Base-by-base conservation (phyloP, 495 filamentous ascomycete genomes). In the Aeminium ludgeri region DNA sequence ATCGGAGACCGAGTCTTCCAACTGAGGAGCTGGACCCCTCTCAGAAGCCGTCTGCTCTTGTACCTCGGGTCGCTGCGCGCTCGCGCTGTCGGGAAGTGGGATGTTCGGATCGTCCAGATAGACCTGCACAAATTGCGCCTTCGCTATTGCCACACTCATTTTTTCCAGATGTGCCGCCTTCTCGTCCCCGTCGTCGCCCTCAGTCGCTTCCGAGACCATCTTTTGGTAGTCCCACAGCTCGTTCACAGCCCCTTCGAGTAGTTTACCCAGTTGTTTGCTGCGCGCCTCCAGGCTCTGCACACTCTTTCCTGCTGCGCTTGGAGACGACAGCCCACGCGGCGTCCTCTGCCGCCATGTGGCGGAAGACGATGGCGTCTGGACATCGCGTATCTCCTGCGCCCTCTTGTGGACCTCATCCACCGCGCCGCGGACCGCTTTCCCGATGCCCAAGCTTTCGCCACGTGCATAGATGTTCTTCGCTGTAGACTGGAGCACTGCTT, bases 361-460 rank as follows among this genome's bases (percentile, higher is more conserved):
- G 19, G 48, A 31, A 33, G 28, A 10, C 25, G 40, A 33, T 4
- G 47, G 48, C 8, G 48, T 50, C 18, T 36, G 48, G 10, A 39
- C 20, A 1, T 46, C 38, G 41, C 72, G 65, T 38, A 78, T 65
- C n/a, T 68, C 67, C 50, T 80, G 72, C 46, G 84, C 74, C 45
- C 78, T 80, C 50, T 69, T 78, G 46, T 68, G 71, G 2, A 87
- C 81, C 62, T 95, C 86, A 11, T 70, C 82, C 41, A 93, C 73
- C 3, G 89, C 87, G 44, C 87, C 86, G 15, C 86, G 76, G 10
- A 97, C 79, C 10, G 83, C 85, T 58, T 86, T 83, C 46, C 85
- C 85, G 23, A 96, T 78, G 2, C 87, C 85, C 59, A 87, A 82
- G 41, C 76, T 73, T 54, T 94, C 86, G 30, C 86, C 76, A 7